Base-by-base conservation (phyloP, 495 filamentous ascomycete genomes). In the Annulohypoxylon bovei region DNA sequence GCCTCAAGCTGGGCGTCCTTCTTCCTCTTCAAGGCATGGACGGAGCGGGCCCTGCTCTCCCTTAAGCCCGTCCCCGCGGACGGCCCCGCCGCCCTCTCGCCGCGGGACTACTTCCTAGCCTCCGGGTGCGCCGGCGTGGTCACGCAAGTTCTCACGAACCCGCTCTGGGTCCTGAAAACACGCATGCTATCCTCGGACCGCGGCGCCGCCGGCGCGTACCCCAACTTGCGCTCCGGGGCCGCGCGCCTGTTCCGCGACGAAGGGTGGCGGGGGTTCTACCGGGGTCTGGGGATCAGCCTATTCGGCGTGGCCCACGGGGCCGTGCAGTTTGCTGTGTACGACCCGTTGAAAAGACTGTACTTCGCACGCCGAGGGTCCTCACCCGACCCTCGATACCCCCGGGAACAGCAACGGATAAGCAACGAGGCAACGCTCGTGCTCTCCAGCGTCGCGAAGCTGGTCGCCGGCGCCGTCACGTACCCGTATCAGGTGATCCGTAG, bases 91-190 rank as follows among this genome's bases (percentile, higher is more conserved):
- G 58, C 73, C 14, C 86, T 95, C 2, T 81, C 86, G n/a, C 89
- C 91, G 7, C 82, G 82, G 40, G 93, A 97, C 76, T 97, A 93
- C 80, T 94, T 98, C 75, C 73, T 91, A 52, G 89, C 95, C 23
- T 95, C 93, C 39, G 91, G 89, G 33, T 79, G 85, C 49, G 92
- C 93, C 59, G 93, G 93, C 86, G 78, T 82, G 30, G 72, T 91
- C 18, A 95, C 93, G 4, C 91, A 93, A 35, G 76, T 94, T 25
- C 81, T 92, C 66, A 98, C 96, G 52, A 99, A 99, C 76, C 95
- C 95, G 4, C 91, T 99, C 75, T 99, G 95, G 95, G 95, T 99
- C 5, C 87, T 99, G 76, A 98, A 98, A 79, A 99, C 95, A 2
- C 92, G 95, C 54, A 98, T 99, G 95, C 83, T 99, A 11, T 92